Evolutionary conservation across 495 filamentous ascomycete genomes (phyloP), one percentile per base, ranked within the genome.

Genomic region (Talaromyces proteolyticus): DNA sequence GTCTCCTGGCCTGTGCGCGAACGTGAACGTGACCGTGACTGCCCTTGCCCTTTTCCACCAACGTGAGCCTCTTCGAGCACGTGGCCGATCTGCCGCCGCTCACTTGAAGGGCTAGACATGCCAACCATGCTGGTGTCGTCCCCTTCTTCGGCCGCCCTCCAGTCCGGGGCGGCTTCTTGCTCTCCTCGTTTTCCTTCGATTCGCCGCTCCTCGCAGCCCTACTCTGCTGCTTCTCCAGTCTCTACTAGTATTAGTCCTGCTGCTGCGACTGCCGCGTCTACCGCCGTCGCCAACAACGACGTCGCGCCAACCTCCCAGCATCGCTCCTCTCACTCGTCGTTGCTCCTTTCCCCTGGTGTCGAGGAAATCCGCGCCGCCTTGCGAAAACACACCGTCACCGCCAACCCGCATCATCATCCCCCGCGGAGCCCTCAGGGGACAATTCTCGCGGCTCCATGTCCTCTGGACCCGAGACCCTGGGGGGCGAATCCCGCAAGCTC

Each of bases 341-440:
- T 50, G 39, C 72, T 67, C 50, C 44, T 71, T 57, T 69, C 68
- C 55, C 53, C 47, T 11, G 44, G 49, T 23, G 70, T 75, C 62
- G 69, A 75, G 59, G 72, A 75, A 60, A 64, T 75, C 26, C 72
- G 72, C 17, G 66, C 72, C 42, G 72, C 72, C 50, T 43, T 75
- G 54, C 73, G 65, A 37, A 61, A 63, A 24, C 68, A 75, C 54
- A 63, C 72, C 47, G 69, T 73, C 60, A 66, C 64, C 23, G 49
- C 53, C 12, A 11, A 49, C 42, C 38, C 52, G 12, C 20, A 36
- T n/a, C 23, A 58, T 58, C 64, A 7, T 51, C 66, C 42, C 60
- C 67, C 39, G 56, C 64, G 60, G 65, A 61, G 58, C 65, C 65
- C 59, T 67, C 65, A 59, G 65, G 66, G 58, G 66, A 65, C 57